phyloP scores from a whole-genome alignment of 2,329 filamentous ascomycete species.

The Scedosporium minutisporum region DNA sequence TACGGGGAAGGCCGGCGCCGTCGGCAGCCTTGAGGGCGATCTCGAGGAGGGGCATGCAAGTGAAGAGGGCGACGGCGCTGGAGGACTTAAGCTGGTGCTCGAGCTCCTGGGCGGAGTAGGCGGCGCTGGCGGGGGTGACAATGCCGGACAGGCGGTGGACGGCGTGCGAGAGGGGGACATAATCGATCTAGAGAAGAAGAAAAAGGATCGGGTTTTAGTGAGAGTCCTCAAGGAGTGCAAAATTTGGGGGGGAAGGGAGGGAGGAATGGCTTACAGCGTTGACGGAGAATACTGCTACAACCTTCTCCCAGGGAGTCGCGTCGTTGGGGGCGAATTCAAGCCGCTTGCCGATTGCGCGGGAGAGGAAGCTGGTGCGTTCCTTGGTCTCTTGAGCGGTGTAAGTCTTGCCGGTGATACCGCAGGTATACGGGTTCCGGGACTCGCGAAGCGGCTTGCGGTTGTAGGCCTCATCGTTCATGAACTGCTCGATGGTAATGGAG shows the following conservation, averaged over 20 bases:
- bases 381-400: conserved; percentile 55
- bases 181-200: conserved; percentile 51
- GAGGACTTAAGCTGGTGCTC: conserved; percentile 64
- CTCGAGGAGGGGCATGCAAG: conserved; percentile 56
- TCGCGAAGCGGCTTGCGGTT: conserved; percentile 54
- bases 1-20: conserved; percentile 50
- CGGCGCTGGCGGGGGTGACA: conserved; percentile 64
- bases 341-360: conserved; percentile 59
- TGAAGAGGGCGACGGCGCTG: conserved; percentile 61
- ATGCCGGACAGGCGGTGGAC: conserved; percentile 67
- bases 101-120: conserved; percentile 60
- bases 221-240: neutral
- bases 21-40: conserved; percentile 56
- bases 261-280: conserved; percentile 53
- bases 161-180: conserved; percentile 62
- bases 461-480: conserved; percentile 64
- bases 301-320: conserved; percentile 73
- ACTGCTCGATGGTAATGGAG: conserved; percentile 63
- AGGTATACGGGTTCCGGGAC: conserved; percentile 65
- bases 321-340: conserved; percentile 61
- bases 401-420: conserved; percentile 60
- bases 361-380: conserved; percentile 55
- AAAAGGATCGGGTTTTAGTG: neutral
- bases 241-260: neutral
- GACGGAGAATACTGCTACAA: conserved; percentile 65